These are phyloP conservation scores for Tilletia caries DNA, from an alignment of 1,284 basidiomycete genomes.

Conservation along the genomic window DNA sequence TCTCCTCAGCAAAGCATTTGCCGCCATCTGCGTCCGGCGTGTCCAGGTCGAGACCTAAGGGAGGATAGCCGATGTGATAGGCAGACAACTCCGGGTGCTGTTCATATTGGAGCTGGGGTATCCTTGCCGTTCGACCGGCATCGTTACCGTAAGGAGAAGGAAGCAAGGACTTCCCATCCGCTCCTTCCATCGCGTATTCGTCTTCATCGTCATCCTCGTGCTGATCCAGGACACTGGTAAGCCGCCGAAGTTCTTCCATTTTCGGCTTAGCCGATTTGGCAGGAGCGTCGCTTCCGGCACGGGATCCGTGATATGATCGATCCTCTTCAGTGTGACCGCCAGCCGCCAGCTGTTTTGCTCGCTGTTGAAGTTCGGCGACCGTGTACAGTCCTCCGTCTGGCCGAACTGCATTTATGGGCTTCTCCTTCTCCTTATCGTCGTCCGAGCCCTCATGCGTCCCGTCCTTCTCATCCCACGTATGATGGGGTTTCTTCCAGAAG, in stretches of 20 bases:
- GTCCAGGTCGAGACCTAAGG: background rate
- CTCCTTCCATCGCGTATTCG: conserved; percentile 24
- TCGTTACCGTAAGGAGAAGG: background rate
- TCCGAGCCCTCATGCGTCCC: background rate
- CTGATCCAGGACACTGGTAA: conserved; percentile 17
- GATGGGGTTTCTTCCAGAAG: conserved; percentile 26
- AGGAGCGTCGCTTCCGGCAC: background rate
- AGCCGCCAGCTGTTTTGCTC: background rate
- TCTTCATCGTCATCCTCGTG: conserved; percentile 20
- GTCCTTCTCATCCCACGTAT: conserved; percentile 14
- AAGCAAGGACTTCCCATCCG: conserved; percentile 22
- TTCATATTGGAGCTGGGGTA: conserved; percentile 7
- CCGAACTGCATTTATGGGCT: conserved; percentile 19
- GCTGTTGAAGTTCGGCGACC: conserved; percentile 24
- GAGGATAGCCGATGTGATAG: conserved; percentile 18
- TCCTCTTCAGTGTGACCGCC: background rate
- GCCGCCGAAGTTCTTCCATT: background rate
- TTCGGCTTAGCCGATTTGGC: background rate
- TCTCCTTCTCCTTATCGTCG: conserved; percentile 4
- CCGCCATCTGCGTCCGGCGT: background rate
- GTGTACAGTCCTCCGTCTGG: conserved; percentile 23
- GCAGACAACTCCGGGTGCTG: conserved; percentile 27
- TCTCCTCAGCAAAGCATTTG: conserved; percentile 17
- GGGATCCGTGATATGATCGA: background rate
- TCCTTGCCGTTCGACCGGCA: background rate